A percentile compares a stretch with the other conserved stretches of the same genome.
These are phyloP conservation scores for Halenospora varia DNA, from an alignment of 495 filamentous ascomycete species.

Conservation along the genomic window DNA sequence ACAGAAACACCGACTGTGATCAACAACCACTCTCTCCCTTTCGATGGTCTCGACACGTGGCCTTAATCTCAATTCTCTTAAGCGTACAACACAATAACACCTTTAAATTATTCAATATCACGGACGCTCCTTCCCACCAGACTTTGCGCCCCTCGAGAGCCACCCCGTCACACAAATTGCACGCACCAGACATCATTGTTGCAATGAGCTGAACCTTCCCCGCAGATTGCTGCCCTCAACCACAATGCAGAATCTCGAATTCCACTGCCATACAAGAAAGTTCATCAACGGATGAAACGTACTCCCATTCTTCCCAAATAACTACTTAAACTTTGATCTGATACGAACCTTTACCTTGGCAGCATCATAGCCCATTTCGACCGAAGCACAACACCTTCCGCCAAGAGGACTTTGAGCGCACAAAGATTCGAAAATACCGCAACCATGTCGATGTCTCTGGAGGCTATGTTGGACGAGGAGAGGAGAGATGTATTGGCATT, in stretches of 20 bases:
- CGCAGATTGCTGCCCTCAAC: conserved; percentile 5
- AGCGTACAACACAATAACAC: background rate
- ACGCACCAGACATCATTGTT: conserved; percentile 12
- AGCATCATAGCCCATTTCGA: background rate
- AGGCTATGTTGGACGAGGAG: conserved; percentile 70
- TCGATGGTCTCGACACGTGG: background rate
- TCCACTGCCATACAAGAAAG: conserved; percentile 19
- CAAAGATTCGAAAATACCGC: background rate
- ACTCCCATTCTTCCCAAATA: background rate
- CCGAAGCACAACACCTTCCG: conserved; percentile 1
- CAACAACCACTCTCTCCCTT: background rate
- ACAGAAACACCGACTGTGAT: background rate
- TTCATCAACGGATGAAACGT: conserved; percentile 25
- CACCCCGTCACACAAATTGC: background rate
- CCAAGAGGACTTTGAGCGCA: background rate
- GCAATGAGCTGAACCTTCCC: conserved; percentile 22
- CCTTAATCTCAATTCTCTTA: background rate
- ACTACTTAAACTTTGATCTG: background rate
- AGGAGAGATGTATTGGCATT: conserved; percentile 63
- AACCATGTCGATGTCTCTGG: conserved; percentile 51
- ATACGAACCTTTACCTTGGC: conserved; percentile 5
- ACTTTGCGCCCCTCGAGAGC: background rate
- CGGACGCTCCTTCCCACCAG: background rate
- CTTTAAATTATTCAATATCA: no score
- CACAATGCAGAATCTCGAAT: conserved; percentile 26